phyloP scores from a whole-genome alignment of 768 basidiomycete species.

The Lactarius trivialis region DNA sequence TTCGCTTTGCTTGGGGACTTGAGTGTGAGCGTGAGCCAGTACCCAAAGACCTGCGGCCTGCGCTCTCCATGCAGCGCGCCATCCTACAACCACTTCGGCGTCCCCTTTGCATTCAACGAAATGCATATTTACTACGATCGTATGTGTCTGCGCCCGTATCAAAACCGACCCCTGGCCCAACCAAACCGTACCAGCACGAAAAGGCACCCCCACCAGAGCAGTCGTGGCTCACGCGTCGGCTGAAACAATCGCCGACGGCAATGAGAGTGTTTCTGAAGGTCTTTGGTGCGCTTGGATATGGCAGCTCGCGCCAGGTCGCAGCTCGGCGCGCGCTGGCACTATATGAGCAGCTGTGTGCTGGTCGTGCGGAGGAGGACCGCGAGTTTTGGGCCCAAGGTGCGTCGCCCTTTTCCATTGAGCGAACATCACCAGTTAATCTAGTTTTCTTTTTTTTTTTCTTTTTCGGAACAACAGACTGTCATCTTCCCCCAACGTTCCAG shows the following conservation, averaged over 20 bases:
- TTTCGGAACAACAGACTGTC: constrained; percentile 51
- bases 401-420: not conserved
- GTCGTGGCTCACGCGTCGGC: constrained; percentile 22
- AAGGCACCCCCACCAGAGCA: constrained; percentile 13
- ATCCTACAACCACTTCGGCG: constrained; percentile 2
- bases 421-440: not conserved
- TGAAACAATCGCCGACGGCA: constrained; percentile 18
- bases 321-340: constrained; percentile 20
- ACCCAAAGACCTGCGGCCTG: not conserved
- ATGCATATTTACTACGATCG: not conserved
- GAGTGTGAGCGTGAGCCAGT: not conserved
- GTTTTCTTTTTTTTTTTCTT: not conserved
- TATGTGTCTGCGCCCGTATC: not conserved
- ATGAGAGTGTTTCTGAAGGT: constrained; percentile 20
- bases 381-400: constrained; percentile 19
- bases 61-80: constrained; percentile 15
- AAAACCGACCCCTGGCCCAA: constrained; percentile 11
- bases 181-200: constrained; percentile 20
- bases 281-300: constrained; percentile 21
- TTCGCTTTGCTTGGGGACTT: not conserved
- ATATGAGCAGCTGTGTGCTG: constrained; percentile 18
- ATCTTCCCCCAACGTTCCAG: constrained; percentile 87
- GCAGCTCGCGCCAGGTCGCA: constrained; percentile 16
- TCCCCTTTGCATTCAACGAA: not conserved
- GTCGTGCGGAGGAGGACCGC: constrained; percentile 21